Percentiles rank a stretch among this genome's conserved stretches.
phyloP scores from a whole-genome alignment of 2,329 filamentous ascomycete genomes.

The Karstenula rhodostoma region DNA sequence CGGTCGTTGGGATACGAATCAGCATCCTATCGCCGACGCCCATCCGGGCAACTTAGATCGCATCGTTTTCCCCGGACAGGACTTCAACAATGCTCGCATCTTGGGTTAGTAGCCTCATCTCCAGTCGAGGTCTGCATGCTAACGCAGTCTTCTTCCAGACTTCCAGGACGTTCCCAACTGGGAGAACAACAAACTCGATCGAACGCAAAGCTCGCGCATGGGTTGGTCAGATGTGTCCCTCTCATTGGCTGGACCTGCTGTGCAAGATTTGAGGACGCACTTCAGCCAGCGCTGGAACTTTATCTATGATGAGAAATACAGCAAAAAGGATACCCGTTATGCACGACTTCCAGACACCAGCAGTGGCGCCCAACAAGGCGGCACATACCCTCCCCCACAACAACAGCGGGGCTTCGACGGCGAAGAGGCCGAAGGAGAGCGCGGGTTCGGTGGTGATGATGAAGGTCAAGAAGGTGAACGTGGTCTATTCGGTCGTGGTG shows the following conservation, averaged over 20 bases:
- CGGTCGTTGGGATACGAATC: conserved; percentile 85
- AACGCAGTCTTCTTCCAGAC: conserved; percentile 50
- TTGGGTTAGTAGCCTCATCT: conserved; percentile 63
- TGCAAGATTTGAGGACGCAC: conserved; percentile 77
- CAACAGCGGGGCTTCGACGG: conserved; percentile 46
- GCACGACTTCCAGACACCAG: conserved; percentile 37
- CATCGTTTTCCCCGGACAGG: conserved; percentile 86
- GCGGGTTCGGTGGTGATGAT: conserved; percentile 44
- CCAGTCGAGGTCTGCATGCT: conserved; percentile 13
- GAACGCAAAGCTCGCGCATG: conserved; percentile 82
- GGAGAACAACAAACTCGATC: conserved; percentile 86
- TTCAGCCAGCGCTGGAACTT: conserved; percentile 93
- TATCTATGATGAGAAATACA: conserved; percentile 85
- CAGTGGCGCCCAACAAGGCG: conserved; percentile 45
- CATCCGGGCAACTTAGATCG: conserved; percentile 79
- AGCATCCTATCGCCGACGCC: conserved; percentile 83
- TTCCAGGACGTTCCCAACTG: conserved; percentile 80
- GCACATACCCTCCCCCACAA: conserved; percentile 54
- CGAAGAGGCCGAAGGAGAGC: conserved; percentile 43
- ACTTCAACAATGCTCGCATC: conserved; percentile 88
- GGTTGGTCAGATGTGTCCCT: conserved; percentile 90
- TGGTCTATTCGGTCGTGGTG: conserved; percentile 37
- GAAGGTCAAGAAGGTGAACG: conserved; percentile 37
- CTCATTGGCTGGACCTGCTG: conserved; percentile 76
- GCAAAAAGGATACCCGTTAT: conserved; percentile 63